Percentiles rank a stretch among this genome's conserved stretches.
phyloP scores from a whole-genome alignment of 2,329 filamentous ascomycete species.

The Orbilia javanica region DNA sequence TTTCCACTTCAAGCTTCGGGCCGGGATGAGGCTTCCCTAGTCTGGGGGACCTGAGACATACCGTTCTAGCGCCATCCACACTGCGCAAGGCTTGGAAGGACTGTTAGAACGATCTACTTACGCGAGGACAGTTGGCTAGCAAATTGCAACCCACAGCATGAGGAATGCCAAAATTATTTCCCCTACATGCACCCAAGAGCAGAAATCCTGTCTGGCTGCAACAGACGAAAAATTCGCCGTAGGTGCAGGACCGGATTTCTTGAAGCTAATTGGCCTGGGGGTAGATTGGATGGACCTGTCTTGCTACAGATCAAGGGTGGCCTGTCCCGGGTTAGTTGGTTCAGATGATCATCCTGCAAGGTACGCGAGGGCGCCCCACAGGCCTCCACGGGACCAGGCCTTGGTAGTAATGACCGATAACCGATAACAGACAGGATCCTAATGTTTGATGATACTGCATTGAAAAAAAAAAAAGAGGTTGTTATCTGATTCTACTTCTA shows the following conservation, averaged over 20 bases:
- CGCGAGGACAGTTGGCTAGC: too few species aligned
- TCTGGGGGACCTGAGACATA: too few species aligned
- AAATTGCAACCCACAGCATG: too few species aligned
- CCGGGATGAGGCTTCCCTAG: too few species aligned
- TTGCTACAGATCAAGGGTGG: background rate
- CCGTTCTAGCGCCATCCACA: too few species aligned
- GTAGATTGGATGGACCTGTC: background rate
- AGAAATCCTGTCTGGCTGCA: background rate
- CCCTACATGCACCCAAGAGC: background rate
- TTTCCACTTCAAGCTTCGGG: background rate
- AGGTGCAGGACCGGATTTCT: background rate
- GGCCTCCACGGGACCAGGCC: background rate
- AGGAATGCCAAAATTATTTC: background rate
- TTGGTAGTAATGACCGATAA: background rate
- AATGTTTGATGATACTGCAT: too few species aligned
- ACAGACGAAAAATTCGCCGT: background rate
- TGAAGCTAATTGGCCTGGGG: background rate
- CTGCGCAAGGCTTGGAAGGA: too few species aligned
- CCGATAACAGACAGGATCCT: background rate
- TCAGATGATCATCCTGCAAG: background rate
- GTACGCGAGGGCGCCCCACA: constrained; percentile 1
- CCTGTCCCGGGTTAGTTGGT: background rate
- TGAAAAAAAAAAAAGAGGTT: background rate
- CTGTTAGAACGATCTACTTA: too few species aligned
- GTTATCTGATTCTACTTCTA: background rate